Base-by-base conservation (phyloP, 495 filamentous ascomycete species). In the Penicillium bovifimosum region DNA sequence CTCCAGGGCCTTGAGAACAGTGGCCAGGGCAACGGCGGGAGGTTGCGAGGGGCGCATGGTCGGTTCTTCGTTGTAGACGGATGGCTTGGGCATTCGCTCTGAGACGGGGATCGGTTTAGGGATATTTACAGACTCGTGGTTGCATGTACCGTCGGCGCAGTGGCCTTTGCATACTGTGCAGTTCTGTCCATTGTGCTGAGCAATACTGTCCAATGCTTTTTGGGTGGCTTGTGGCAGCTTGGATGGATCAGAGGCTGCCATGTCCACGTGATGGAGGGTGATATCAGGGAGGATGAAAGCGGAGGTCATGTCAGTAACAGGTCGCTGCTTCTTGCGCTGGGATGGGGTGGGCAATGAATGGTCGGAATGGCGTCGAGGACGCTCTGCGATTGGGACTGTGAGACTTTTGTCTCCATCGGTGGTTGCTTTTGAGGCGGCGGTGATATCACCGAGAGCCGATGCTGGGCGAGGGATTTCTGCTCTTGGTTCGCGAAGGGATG, bases 41-140 rank as follows among this genome's bases (percentile, higher is more conserved):
- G 82, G 62, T 62, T 87, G 83, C 3, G 88, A 77, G 4, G 90
- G 90, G 4, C 90, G 86, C 51, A 93, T 63, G 1, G 89, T 95
- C 7, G 81, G 83, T 36, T 91, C 85, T 14, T 86, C 82, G 49
- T 86, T 81, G 56, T 81, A 76, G 8, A 62, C 60, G 38, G 65
- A 68, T 14, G 72, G 66, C 39, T 72, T 65, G 6, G 74, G 76
- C 68, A 80, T 76, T 47, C 86, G 83, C 42, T 87, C 79, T 0
- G 86, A 86, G 36, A 88, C 87, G 2, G 88, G 86, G 33, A 87
- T 62, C 0, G 86, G 87, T 51, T 82, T 86, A 34, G 84, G 72
- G 29, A 88, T 76, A 3, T 70, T 77, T 53, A 91, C 70, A 4
- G 77, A 73, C 51, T 81, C 80, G 20, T 70, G 64, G 35, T 69